A percentile compares a stretch with the other conserved stretches of the same genome.
Conservation (phyloP, 495 filamentous ascomycete genomes). For the Jackrogersella multiformis region DNA sequence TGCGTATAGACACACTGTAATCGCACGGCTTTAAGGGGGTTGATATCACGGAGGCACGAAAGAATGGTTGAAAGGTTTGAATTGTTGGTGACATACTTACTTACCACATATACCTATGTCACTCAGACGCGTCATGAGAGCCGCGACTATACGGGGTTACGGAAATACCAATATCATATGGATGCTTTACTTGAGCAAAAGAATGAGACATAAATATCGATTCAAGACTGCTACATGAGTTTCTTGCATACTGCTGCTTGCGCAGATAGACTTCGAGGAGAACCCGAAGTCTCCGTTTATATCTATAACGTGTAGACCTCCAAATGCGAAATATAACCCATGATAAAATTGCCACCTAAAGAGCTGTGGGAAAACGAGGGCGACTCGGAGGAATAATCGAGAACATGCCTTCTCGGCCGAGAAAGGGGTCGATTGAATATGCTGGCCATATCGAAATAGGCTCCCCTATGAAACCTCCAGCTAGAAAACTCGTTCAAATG, state of each 20-base stretch:
- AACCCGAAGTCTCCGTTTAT: constrained; percentile 27
- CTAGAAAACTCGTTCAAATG: background rate
- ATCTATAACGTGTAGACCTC: constrained; percentile 22
- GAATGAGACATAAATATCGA: constrained; percentile 8
- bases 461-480: background rate
- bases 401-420: background rate
- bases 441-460: background rate
- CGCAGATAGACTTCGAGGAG: constrained; percentile 21
- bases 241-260: constrained; percentile 24
- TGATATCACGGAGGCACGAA: background rate
- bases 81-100: background rate
- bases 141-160: background rate
- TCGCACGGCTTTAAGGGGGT: background rate
- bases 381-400: background rate
- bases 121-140: constrained; percentile 11
- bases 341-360: background rate
- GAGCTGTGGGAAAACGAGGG: constrained; percentile 3
- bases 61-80: background rate
- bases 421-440: background rate
- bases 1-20: background rate
- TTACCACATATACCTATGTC: background rate
- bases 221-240: constrained; percentile 14
- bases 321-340: constrained; percentile 1
- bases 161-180: background rate
- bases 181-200: background rate